Percentiles rank a stretch among this genome's conserved stretches.
Evolutionary conservation across 2,329 filamentous ascomycete species (phyloP).

Genomic region (Fusarium torreyae): DNA sequence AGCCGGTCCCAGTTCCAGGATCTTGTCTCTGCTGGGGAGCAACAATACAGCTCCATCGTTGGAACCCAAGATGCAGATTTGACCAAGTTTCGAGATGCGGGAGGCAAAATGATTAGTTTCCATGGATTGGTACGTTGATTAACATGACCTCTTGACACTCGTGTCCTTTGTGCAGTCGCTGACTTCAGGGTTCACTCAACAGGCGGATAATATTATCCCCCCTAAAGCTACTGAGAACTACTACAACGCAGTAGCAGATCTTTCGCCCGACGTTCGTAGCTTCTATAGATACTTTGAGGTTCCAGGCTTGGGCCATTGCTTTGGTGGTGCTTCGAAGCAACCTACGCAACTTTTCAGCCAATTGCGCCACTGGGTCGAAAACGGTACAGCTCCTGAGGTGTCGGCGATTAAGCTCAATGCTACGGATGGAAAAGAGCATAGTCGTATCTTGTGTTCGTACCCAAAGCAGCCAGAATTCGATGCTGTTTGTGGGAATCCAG

Average conservation of each 20-base stretch:
- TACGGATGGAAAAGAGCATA: neutral
- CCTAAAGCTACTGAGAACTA: conserved; percentile 45
- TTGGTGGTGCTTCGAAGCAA: conserved; percentile 40
- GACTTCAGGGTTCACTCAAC: neutral
- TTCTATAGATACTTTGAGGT: conserved; percentile 55
- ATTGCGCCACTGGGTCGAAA: conserved; percentile 52
- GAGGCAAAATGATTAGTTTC: conserved; percentile 34
- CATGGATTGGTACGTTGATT: conserved; percentile 25
- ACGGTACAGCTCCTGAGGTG: conserved; percentile 48
- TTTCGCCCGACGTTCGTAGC: conserved; percentile 34
- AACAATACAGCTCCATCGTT: conserved; percentile 9
- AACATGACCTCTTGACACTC: neutral
- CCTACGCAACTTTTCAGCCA: conserved; percentile 47
- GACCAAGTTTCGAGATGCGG: conserved; percentile 20
- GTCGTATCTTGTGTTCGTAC: neutral
- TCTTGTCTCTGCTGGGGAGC: conserved; percentile 5
- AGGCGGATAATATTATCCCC: conserved; percentile 43
- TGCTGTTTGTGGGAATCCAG: neutral
- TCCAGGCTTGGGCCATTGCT: conserved; percentile 55
- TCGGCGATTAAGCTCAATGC: conserved; percentile 6
- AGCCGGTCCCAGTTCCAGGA: conserved; percentile 22
- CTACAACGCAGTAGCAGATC: conserved; percentile 44
- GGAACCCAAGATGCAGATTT: conserved; percentile 24
- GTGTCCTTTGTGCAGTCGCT: neutral
- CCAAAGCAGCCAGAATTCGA: neutral